Evolutionary conservation across 2,329 filamentous ascomycete species (phyloP).

Genomic region (Penicillium hesseltinei): DNA sequence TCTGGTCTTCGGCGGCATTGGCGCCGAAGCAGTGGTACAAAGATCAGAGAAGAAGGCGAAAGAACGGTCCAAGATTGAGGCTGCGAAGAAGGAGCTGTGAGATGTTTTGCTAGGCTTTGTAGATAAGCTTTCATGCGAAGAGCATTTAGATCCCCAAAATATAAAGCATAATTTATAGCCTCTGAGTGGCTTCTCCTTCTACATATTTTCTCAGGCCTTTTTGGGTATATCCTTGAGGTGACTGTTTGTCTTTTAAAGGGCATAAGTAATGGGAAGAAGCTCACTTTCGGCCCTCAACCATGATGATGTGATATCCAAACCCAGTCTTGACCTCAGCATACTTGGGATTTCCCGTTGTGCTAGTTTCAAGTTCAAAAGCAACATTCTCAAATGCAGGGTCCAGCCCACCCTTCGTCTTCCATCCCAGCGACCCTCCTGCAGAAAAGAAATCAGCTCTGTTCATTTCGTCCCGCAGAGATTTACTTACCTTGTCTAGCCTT

Average conservation of each 20-base stretch:
- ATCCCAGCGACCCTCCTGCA: slow-evolving; percentile 60
- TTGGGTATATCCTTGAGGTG: background rate
- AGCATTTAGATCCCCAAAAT: slow-evolving; percentile 4
- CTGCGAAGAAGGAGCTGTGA: slow-evolving; percentile 31
- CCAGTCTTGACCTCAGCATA: slow-evolving; percentile 62
- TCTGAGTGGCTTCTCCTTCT: background rate
- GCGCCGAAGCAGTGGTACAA: slow-evolving; percentile 80
- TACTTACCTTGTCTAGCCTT: slow-evolving; percentile 58
- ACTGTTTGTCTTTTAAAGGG: background rate
- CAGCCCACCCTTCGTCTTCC: slow-evolving; percentile 59
- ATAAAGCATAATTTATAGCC: background rate
- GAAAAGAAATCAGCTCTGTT: background rate
- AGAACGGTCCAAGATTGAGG: slow-evolving; percentile 58
- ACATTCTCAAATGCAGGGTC: slow-evolving; percentile 60
- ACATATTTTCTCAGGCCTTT: background rate
- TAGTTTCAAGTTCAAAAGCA: slow-evolving; percentile 61
- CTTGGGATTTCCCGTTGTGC: slow-evolving; percentile 60
- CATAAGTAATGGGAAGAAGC: background rate
- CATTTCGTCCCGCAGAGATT: background rate
- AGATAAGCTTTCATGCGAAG: background rate
- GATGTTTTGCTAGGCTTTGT: background rate
- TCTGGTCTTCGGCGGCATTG: slow-evolving; percentile 92
- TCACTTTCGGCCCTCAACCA: slow-evolving; percentile 64
- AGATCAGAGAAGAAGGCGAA: slow-evolving; percentile 81
- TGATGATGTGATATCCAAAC: slow-evolving; percentile 67